phyloP scores from a whole-genome alignment of 768 basidiomycete genomes.

The Porphyrellus cyaneotinctus region DNA sequence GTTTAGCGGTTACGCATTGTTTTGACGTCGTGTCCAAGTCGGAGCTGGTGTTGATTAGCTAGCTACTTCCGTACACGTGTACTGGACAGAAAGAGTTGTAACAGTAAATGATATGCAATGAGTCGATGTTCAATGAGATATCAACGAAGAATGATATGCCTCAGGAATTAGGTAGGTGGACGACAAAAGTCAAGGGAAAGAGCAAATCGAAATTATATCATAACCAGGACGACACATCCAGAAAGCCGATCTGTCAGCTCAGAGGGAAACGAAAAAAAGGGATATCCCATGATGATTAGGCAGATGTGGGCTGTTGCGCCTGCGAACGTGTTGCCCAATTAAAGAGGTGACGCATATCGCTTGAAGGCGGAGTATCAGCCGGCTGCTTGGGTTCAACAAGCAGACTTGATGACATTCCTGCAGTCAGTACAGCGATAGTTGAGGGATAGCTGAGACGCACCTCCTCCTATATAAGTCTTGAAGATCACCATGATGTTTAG shows the following conservation, averaged over 20 bases:
- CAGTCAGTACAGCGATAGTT: background rate
- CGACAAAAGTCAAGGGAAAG: slow-evolving; percentile 15
- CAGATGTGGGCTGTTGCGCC: slow-evolving; percentile 36
- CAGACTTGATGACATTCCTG: slow-evolving; percentile 42
- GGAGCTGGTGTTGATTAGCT: slow-evolving; percentile 11
- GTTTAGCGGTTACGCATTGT: no score
- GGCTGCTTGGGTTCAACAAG: slow-evolving; percentile 81
- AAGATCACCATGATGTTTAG: slow-evolving; percentile 74
- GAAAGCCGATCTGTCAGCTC: slow-evolving; percentile 13
- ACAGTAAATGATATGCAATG: slow-evolving; percentile 30
- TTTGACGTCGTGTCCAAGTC: no score
- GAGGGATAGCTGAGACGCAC: slow-evolving; percentile 36
- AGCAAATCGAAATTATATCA: slow-evolving; percentile 26
- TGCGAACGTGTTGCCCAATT: slow-evolving; percentile 69
- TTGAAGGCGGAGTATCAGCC: slow-evolving; percentile 58
- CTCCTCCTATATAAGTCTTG: slow-evolving; percentile 85
- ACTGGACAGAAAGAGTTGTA: slow-evolving; percentile 27
- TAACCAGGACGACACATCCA: slow-evolving; percentile 29
- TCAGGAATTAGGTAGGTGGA: slow-evolving; percentile 26
- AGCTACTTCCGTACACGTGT: slow-evolving; percentile 24
- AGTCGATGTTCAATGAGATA: slow-evolving; percentile 25
- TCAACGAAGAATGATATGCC: slow-evolving; percentile 19
- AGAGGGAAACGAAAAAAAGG: background rate
- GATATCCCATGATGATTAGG: slow-evolving; percentile 25
- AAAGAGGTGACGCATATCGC: slow-evolving; percentile 77